Evolutionary conservation across 495 filamentous ascomycete genomes (phyloP), one percentile per base, ranked within the genome.

Genomic region (Opeltia flavorubescens): DNA sequence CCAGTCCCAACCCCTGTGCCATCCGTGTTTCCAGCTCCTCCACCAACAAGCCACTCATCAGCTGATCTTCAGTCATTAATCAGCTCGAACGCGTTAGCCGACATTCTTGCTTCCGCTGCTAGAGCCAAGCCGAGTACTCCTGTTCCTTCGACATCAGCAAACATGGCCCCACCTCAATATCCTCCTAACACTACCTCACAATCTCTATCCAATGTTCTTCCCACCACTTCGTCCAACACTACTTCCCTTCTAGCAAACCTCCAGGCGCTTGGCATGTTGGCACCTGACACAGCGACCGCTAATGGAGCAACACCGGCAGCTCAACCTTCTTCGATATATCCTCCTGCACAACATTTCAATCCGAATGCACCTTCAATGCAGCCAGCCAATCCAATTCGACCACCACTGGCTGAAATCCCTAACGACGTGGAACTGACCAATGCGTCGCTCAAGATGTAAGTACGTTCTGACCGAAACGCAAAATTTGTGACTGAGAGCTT

Each of bases 371-470:
- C 57, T 31, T 21, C 55, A 3, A n/a, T 43, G 23, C 47, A 55
- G 13, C 29, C 65, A 40, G 50, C 52, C 11, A 46, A 23, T 27
- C 34, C 49, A 35, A 13, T 47, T 27, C 45, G 42, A 34, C 50
- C 55, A n/a, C 21, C 39, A 34, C 17, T 40, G 29, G 38, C 43
- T 25, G 52, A 36, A 49, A 50, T 42, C 30, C 55, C 8, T 38
- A 74, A 77, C 55, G 76, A 79, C 58, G 77, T 87, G 44, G 70
- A 78, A 53, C 66, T 89, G 63, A 82, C 71, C 47, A 72, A 80
- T 20, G 70, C 77, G 9, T 86, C 86, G 42, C 73, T 94, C 20
- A 89, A 89, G 67, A 78, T 79, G 83, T 84, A 76, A 63, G 78
- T 67, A 35, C 50, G 52, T 43, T 50, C 38, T 28, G 54, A 42